Evolutionary conservation across 2,329 filamentous ascomycete species (phyloP).

Genomic region (Teratosphaeria nubilosa): DNA sequence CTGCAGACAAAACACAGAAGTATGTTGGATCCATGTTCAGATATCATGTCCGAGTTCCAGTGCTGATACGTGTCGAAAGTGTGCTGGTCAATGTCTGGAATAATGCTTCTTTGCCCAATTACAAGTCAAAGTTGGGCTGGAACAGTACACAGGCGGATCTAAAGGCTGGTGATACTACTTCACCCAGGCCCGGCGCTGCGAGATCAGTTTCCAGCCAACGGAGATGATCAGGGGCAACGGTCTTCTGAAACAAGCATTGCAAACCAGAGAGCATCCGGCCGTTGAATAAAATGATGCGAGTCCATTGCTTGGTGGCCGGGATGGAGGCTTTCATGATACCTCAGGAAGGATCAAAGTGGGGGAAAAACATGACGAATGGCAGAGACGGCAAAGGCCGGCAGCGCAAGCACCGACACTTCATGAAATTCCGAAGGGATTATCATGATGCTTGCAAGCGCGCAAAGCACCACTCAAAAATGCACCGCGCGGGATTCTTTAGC

Average conservation of each 20-base stretch:
- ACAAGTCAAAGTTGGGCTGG: conserved; percentile 27
- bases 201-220: conserved; percentile 1
- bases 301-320: too few relatives aligned
- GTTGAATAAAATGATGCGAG: too few relatives aligned
- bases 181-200: background rate
- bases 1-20: conserved; percentile 63
- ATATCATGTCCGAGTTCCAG: background rate
- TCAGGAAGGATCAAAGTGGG: too few relatives aligned
- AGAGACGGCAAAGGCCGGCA: background rate
- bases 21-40: conserved; percentile 8
- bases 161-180: conserved; percentile 1
- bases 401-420: background rate
- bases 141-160: conserved; percentile 13
- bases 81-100: conserved; percentile 44
- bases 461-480: too few relatives aligned
- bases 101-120: conserved; percentile 26
- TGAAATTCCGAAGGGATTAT: too few relatives aligned
- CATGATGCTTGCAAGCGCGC: too few relatives aligned
- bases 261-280: too few relatives aligned
- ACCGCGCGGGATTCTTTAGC: too few relatives aligned
- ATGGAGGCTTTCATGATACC: background rate
- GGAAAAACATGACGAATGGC: too few relatives aligned
- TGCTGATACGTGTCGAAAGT: conserved; percentile 10
- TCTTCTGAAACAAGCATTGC: background rate
- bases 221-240: background rate